Percentiles rank a stretch among this genome's conserved stretches.
phyloP scores from a whole-genome alignment of 495 filamentous ascomycete genomes.

The Trypethelium eluteriae region DNA sequence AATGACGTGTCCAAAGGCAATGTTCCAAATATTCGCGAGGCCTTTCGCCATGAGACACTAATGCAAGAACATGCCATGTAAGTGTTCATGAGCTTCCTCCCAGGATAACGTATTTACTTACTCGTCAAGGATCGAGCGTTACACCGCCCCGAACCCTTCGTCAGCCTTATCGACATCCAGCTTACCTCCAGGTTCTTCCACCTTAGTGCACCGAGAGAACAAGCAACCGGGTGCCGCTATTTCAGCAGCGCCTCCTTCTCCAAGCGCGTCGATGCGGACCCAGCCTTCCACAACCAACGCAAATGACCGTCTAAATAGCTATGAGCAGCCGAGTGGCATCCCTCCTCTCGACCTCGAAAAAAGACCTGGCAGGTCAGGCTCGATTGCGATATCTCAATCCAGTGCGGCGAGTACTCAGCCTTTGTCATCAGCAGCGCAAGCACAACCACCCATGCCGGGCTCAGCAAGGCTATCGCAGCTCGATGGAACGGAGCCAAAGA shows the following conservation, averaged over 20 bases:
- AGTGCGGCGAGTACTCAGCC: not conserved
- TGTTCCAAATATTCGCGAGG: constrained; percentile 84
- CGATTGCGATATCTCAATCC: not conserved
- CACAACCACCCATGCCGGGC: not conserved
- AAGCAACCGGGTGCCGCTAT: constrained; percentile 11
- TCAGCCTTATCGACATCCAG: not conserved
- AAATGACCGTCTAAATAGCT: not conserved
- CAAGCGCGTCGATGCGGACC: constrained; percentile 27
- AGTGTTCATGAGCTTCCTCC: constrained; percentile 9
- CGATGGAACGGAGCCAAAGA: constrained; percentile 30
- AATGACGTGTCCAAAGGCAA: constrained; percentile 94
- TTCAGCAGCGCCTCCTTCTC: constrained; percentile 23
- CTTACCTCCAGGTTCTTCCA: not conserved
- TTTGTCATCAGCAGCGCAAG: not conserved
- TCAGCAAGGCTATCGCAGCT: not conserved
- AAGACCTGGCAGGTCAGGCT: not conserved
- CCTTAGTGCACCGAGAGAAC: constrained; percentile 18
- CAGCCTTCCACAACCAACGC: constrained; percentile 23
- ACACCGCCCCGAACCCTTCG: constrained; percentile 16
- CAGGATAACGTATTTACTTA: not conserved
- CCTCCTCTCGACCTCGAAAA: not conserved
- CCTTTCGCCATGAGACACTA: constrained; percentile 77
- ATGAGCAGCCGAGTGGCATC: not conserved
- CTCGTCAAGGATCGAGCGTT: constrained; percentile 30
- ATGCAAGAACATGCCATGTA: constrained; percentile 75